Conservation (phyloP, 2,329 filamentous ascomycete genomes). For the Pseudomassariella vexata region DNA sequence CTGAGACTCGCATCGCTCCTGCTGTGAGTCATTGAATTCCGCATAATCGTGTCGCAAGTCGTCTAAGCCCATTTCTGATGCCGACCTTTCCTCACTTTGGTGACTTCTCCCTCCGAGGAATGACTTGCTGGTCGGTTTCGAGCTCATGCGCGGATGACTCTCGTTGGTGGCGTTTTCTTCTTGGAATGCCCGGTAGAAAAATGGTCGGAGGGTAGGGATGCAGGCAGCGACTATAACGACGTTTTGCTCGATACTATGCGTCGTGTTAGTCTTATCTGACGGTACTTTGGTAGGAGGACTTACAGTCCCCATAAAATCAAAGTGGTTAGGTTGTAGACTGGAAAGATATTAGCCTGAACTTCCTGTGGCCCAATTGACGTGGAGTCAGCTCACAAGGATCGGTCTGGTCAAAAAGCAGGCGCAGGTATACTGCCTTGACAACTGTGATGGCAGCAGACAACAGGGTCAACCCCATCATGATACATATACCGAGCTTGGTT, state of each 20-base stretch:
- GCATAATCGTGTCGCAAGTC: neutral
- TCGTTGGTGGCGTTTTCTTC: neutral
- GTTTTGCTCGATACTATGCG: constrained; percentile 18
- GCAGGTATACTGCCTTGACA: constrained; percentile 20
- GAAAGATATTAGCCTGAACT: too few relatives aligned
- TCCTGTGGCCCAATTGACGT: too few relatives aligned
- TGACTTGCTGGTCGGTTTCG: neutral
- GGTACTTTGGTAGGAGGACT: neutral
- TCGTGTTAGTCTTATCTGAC: neutral
- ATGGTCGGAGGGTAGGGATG: constrained; percentile 19
- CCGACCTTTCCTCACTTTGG: neutral
- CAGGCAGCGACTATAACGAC: constrained; percentile 23
- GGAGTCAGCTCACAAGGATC: constrained; percentile 16
- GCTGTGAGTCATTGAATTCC: constrained; percentile 1
- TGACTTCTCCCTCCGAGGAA: too few relatives aligned
- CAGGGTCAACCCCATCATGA: constrained; percentile 22
- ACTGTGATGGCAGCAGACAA: constrained; percentile 20
- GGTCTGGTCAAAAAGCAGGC: constrained; percentile 14
- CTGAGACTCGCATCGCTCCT: too few relatives aligned
- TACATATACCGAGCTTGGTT: constrained; percentile 17
- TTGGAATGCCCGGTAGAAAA: constrained; percentile 11
- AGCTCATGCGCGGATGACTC: neutral
- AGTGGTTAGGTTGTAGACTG: constrained; percentile 12
- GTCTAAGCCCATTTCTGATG: too few relatives aligned
- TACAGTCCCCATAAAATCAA: constrained; percentile 12